Evolutionary conservation across 495 filamentous ascomycete species (phyloP), one percentile per base, ranked within the genome.

Genomic region (Venustampulla echinocandica): DNA sequence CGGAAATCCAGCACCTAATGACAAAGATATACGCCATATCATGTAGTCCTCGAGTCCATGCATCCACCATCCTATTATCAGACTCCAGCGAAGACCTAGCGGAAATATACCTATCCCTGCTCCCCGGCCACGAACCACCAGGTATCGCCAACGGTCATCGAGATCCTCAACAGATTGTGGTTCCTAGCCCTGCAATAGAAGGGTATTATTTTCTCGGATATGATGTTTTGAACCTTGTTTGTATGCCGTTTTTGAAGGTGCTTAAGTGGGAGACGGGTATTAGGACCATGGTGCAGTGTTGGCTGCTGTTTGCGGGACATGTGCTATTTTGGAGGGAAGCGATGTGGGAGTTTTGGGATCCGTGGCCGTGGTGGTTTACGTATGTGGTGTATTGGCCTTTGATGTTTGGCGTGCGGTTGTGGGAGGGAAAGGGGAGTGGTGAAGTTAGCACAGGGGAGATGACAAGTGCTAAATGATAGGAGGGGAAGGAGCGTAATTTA

Each of bases 361-460:
- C 80, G 10, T 38, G 72, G 51, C 79, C 79, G 0, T 69, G 63
- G 35, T 74, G 71, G 63, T 67, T 68, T 61, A 58, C 79, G 2
- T 81, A 80, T 58, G 75, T 79, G 45, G 64, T 75, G 1, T 83
- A 77, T 57, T 81, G 73, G 76, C 79, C 76, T n/a, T 52, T 61
- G 21, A 58, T 63, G 49, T 74, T 80, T 49, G 10, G 65, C 14
- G 42, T 47, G 5, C 50, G 59, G 44, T 47, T 71, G 34, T 42
- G 69, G 41, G 52, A 53, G 9, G 61, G 68, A 33, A 66, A 45
- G 47, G 64, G 55, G 40, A 61, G 76, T 52, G 49, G 78, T 27
- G 79, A 82, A 63, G 74, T 79, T 9, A 73, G 72, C 40, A 82
- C 79, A 17, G 67, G 63, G 25, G 74, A 77, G 54, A 63, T 81